Evolutionary conservation across 495 filamentous ascomycete species (phyloP), one percentile per base, ranked within the genome.

Genomic region (Ramalina intermedia): DNA sequence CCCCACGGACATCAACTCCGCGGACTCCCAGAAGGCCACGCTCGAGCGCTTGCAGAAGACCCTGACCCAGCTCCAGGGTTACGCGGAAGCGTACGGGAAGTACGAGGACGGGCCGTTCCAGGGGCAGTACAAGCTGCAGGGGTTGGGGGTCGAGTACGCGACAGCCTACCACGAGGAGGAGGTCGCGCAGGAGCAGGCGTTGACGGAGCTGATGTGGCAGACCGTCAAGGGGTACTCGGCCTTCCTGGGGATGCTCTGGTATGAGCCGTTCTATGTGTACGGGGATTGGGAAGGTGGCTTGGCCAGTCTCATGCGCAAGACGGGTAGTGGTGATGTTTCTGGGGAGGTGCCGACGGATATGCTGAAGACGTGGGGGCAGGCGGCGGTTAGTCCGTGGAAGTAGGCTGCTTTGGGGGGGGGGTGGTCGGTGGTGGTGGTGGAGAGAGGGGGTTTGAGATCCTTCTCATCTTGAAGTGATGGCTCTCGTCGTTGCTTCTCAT

Each of bases 261-360:
- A 44, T 17, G 54, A 56, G 51, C 54, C 54, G 16, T 56, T 46
- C 50, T 56, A 56, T 41, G 49, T 50, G 24, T 47, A 53, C 33
- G 23, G 39, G 26, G 41, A 56, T 47, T 56, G 54, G 54, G 50
- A 56, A 46, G 50, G 50, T 14, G 54, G 54, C 33, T 0, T 43
- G 21, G 54, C 38, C 8, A 53, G 50, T 8, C 38, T 56, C 8
- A 50, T 46, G 40, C 45, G 43, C 27, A 49, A n/a, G 1, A 14
- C 43, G 3, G 45, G 26, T 1, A 17, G 33, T 6, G 16, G 42
- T 27, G 40, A 38, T 17, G 38, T 27, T 9, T 46, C 21, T 27
- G 41, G 48, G n/a, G 55, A 51, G 40, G 47, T 45, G 41, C 55
- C 55, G 18, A 57, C 48, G 9, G 51, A 54, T 13, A 48, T 35